These are phyloP conservation scores for Xylariaceae sp. DNA, from an alignment of 2,329 filamentous ascomycete genomes.

Conservation along the genomic window DNA sequence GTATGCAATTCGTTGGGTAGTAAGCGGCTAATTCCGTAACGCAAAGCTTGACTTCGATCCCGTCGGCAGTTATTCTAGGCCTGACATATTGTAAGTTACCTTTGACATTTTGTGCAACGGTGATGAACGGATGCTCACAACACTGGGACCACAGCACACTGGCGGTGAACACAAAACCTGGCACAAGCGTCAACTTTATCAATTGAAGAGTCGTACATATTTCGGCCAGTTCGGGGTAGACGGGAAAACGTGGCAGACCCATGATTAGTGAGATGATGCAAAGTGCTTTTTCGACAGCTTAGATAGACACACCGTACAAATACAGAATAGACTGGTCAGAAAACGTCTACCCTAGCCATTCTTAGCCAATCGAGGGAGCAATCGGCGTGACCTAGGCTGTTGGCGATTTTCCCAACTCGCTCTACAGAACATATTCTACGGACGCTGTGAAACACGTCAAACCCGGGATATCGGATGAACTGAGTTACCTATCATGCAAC, in stretches of 20 bases:
- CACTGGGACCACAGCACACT: constrained; percentile 28
- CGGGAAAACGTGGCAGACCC: neutral
- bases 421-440: constrained; percentile 2
- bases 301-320: constrained; percentile 3
- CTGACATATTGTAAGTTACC: constrained; percentile 48
- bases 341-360: constrained; percentile 5
- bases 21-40: neutral
- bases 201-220: neutral
- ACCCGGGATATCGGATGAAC: constrained; percentile 5
- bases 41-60: constrained; percentile 50
- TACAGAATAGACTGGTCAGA: neutral
- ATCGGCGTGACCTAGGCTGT: too few relatives aligned
- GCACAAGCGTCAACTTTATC: constrained; percentile 40
- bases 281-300: neutral
- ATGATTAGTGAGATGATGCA: neutral
- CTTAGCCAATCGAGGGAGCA: constrained; percentile 15
- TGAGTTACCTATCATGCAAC: constrained; percentile 12
- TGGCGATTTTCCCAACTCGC: constrained; percentile 3
- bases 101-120: too few relatives aligned
- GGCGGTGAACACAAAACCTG: constrained; percentile 43
- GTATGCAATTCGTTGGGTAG: neutral
- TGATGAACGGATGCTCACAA: constrained; percentile 6
- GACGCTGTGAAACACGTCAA: constrained; percentile 20
- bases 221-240: neutral
- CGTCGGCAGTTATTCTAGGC: constrained; percentile 50